These are phyloP conservation scores for Rhizopogon sp. DNA, from an alignment of 768 basidiomycete genomes.

Conservation along the genomic window DNA sequence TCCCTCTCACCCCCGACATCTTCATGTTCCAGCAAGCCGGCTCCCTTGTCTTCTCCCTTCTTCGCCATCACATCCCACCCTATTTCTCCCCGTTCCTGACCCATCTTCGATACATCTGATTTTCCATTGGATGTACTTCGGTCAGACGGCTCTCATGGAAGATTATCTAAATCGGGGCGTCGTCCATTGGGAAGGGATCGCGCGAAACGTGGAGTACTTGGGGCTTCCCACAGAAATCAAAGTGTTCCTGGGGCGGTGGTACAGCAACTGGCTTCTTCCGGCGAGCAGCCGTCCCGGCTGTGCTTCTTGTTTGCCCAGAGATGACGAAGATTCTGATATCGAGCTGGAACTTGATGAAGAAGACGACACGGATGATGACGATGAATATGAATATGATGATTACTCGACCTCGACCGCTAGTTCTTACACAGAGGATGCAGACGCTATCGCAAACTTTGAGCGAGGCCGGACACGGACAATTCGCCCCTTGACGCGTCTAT, in stretches of 20 bases:
- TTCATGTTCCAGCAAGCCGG: slow-evolving; percentile 38
- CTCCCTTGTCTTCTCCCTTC: slow-evolving; percentile 69
- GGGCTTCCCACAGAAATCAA: slow-evolving; percentile 74
- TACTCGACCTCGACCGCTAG: slow-evolving; percentile 23
- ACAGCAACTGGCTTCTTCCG: slow-evolving; percentile 54
- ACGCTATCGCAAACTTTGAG: slow-evolving; percentile 33
- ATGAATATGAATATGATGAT: slow-evolving; percentile 17
- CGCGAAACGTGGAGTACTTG: slow-evolving; percentile 87
- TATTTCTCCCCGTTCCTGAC: slow-evolving; percentile 75
- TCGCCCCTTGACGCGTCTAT: slow-evolving; percentile 32
- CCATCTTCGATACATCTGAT: slow-evolving; percentile 66
- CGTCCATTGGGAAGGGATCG: slow-evolving; percentile 82
- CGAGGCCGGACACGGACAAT: slow-evolving; percentile 38
- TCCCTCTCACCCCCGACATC: slow-evolving; percentile 16
- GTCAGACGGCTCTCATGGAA: slow-evolving; percentile 59
- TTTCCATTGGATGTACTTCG: slow-evolving; percentile 82
- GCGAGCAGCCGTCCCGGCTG: slow-evolving; percentile 18
- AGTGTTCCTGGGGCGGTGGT: slow-evolving; percentile 72
- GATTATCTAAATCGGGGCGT: slow-evolving; percentile 57
- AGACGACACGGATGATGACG: slow-evolving; percentile 24
- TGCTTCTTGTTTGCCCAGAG: slow-evolving; percentile 21
- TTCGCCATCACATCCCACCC: slow-evolving; percentile 53
- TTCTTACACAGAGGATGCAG: slow-evolving; percentile 35
- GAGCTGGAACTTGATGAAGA: slow-evolving; percentile 22
- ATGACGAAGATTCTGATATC: slow-evolving; percentile 29